Percentiles rank a stretch among this genome's conserved stretches.
Evolutionary conservation across 305 asterid genomes (phyloP).

Genomic region (Rubia occidens): DNA sequence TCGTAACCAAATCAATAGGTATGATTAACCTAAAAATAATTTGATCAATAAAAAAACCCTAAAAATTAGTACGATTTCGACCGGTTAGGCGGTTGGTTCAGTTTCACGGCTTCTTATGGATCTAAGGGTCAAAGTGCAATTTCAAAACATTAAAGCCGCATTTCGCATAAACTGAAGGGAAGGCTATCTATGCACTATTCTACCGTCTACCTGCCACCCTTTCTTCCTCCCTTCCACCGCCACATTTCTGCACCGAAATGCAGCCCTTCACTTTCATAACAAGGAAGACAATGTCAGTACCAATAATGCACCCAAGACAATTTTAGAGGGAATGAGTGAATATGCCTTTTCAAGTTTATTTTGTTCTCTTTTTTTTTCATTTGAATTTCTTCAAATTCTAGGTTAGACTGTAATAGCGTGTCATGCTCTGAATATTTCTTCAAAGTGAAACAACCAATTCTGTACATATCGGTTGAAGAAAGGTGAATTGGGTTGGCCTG

Average conservation of each 20-base stretch:
- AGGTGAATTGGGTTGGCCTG: background rate
- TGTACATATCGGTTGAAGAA: background rate
- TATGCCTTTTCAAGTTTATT: background rate
- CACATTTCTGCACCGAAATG: background rate
- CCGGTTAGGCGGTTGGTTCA: no score
- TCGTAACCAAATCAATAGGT: no score
- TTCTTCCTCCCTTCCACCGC: background rate
- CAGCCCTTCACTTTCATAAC: background rate
- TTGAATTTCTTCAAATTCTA: background rate
- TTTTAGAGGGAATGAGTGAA: no score
- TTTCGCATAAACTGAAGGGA: no score
- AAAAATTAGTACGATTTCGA: no score
- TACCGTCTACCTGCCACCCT: background rate
- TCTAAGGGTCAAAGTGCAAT: no score
- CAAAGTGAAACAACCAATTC: background rate
- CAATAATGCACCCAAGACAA: background rate
- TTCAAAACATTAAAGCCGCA: no score
- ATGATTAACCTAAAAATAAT: no score
- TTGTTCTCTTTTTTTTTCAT: background rate
- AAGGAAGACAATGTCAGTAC: background rate
- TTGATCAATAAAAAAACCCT: no score
- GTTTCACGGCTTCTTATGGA: no score
- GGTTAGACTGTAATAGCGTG: background rate
- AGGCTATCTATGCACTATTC: no score
- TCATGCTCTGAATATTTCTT: background rate